Conservation (phyloP, 1,284 basidiomycete species). For the Rhodotorula mucilaginosa region DNA sequence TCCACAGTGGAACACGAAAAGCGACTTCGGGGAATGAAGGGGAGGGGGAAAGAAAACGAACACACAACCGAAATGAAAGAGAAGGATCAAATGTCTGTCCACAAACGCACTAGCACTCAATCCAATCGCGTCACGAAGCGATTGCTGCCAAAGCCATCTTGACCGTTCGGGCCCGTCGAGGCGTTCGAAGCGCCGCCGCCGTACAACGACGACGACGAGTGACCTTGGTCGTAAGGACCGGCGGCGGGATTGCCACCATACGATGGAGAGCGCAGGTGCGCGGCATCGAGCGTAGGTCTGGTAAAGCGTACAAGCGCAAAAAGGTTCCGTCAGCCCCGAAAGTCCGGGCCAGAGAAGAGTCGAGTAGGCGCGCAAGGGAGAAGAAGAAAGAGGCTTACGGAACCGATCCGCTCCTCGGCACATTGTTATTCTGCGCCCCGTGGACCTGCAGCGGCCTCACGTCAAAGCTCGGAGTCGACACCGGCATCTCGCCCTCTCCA, state of each 20-base stretch:
- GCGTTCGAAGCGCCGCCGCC: not conserved
- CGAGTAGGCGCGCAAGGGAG: too few relatives aligned
- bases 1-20: too few relatives aligned
- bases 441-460: slow-evolving; percentile 28
- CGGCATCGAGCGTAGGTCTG: not conserved
- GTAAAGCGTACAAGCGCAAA: not conserved
- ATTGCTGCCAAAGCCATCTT: slow-evolving; percentile 19
- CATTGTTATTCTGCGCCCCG: slow-evolving; percentile 4
- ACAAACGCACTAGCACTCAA: not conserved
- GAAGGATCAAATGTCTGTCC: too few relatives aligned
- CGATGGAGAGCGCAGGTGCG: not conserved
- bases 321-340: too few relatives aligned
- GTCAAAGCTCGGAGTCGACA: slow-evolving; percentile 18
- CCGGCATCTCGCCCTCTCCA: not conserved
- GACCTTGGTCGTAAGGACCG: slow-evolving; percentile 2
- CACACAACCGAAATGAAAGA: not conserved
- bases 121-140: slow-evolving; percentile 35
- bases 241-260: not conserved
- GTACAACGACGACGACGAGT: not conserved
- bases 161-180: not conserved
- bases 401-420: slow-evolving; percentile 13
- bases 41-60: not conserved
- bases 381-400: slow-evolving; percentile 10
- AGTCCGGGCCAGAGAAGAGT: not conserved
- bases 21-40: too few relatives aligned